These are phyloP conservation scores for Dioszegia hungarica DNA, from an alignment of 768 basidiomycete genomes.

Conservation along the genomic window DNA sequence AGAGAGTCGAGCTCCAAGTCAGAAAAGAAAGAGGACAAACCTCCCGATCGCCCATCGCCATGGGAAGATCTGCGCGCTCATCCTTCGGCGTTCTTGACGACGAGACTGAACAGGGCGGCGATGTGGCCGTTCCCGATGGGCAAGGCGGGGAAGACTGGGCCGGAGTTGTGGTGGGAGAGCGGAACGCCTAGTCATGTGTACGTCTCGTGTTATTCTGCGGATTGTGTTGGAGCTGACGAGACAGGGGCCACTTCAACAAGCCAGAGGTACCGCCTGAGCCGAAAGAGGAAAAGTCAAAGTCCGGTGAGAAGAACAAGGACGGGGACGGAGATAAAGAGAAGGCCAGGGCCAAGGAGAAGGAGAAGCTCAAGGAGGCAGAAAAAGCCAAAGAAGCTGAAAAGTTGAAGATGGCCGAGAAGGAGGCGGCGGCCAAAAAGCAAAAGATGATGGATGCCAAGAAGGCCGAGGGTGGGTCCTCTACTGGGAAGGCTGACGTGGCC, in stretches of 20 bases:
- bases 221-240: conserved; percentile 1
- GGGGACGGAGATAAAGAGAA: conserved; percentile 13
- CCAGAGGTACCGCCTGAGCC: conserved; percentile 17
- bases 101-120: conserved; percentile 25
- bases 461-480: not conserved
- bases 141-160: conserved; percentile 15
- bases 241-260: conserved; percentile 38
- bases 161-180: conserved; percentile 45
- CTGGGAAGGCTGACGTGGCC: not conserved
- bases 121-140: conserved; percentile 45
- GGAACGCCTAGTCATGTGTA: conserved; percentile 42
- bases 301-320: conserved; percentile 12
- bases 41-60: conserved; percentile 14
- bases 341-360: conserved; percentile 19
- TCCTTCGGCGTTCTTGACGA: conserved; percentile 41
- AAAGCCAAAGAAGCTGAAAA: conserved; percentile 18
- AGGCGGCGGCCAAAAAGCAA: conserved; percentile 18
- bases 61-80: conserved; percentile 43
- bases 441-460: conserved; percentile 12
- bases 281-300: conserved; percentile 19
- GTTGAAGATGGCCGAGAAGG: conserved; percentile 17
- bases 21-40: conserved; percentile 13
- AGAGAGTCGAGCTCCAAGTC: conserved; percentile 23
- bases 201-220: conserved; percentile 1
- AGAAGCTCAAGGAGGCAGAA: conserved; percentile 15